Evolutionary conservation across 257 asterid species (phyloP).

Genomic region (Scutellaria minor): DNA sequence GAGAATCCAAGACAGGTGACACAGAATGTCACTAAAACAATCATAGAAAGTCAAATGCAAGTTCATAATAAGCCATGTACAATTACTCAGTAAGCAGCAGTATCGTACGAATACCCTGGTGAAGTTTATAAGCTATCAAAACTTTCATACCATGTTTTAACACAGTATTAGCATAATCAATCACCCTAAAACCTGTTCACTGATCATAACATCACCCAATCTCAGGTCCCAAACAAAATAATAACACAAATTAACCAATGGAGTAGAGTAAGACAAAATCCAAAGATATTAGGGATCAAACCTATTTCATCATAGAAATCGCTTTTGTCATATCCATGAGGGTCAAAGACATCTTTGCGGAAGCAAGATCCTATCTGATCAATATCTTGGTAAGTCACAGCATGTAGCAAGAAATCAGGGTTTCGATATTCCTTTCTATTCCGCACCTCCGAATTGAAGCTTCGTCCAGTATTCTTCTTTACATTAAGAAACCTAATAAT

Average conservation of each 20-base stretch:
- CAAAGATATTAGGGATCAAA: conserved; percentile 35
- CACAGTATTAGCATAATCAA: too few species aligned
- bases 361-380: conserved; percentile 98
- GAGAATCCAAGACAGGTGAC: background rate
- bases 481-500: conserved; percentile 68
- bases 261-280: conserved; percentile 22
- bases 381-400: conserved; percentile 92
- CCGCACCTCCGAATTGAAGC: conserved; percentile 95
- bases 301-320: conserved; percentile 97
- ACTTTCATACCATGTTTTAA: background rate
- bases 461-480: conserved; percentile 75
- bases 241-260: conserved; percentile 18
- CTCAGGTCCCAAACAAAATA: conserved; percentile 22
- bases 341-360: conserved; percentile 90
- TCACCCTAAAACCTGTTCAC: background rate
- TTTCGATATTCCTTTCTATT: conserved; percentile 91
- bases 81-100: too few species aligned
- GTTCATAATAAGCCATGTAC: background rate
- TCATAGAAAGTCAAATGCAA: background rate
- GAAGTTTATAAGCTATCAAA: background rate
- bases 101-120: background rate
- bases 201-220: background rate
- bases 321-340: conserved; percentile 91
- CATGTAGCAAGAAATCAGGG: conserved; percentile 95
- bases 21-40: background rate